Evolutionary conservation across 2,329 filamentous ascomycete genomes (phyloP).

Genomic region (Claviceps sp.): DNA sequence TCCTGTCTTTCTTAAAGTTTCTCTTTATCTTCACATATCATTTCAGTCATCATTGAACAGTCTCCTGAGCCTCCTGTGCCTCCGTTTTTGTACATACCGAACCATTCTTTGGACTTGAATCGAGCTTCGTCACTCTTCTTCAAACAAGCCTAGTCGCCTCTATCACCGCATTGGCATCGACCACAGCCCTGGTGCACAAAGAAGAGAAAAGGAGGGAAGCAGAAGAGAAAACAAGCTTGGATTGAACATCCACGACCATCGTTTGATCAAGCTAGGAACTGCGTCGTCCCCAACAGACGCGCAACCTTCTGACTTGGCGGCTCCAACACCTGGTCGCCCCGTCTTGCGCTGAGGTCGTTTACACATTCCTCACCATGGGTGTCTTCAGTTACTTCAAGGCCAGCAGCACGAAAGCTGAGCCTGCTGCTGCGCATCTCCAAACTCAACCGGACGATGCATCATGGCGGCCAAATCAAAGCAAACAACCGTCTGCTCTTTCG

Average conservation of each 20-base stretch:
- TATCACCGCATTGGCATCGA: neutral
- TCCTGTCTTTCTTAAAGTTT: neutral
- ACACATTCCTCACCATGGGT: conserved; percentile 34
- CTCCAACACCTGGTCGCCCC: neutral
- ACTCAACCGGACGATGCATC: conserved; percentile 9
- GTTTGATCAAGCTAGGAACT: too few relatives aligned
- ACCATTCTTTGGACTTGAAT: neutral
- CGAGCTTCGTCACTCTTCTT: neutral
- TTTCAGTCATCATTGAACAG: neutral
- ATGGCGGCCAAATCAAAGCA: conserved; percentile 9
- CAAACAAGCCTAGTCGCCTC: neutral
- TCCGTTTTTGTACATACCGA: neutral
- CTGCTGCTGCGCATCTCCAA: conserved; percentile 4
- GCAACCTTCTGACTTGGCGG: neutral
- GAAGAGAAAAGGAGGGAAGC: neutral
- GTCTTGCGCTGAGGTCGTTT: neutral
- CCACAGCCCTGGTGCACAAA: neutral
- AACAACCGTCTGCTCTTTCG: conserved; percentile 15
- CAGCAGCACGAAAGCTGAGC: conserved; percentile 10
- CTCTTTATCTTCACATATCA: neutral
- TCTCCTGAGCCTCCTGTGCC: neutral
- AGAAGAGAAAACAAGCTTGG: neutral
- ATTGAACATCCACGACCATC: too few relatives aligned
- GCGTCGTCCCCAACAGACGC: too few relatives aligned
- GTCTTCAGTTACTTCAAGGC: conserved; percentile 50